Evolutionary conservation across 352 stramenopile genomes (phyloP).

Genomic region (Elongisporangium senticosum): DNA sequence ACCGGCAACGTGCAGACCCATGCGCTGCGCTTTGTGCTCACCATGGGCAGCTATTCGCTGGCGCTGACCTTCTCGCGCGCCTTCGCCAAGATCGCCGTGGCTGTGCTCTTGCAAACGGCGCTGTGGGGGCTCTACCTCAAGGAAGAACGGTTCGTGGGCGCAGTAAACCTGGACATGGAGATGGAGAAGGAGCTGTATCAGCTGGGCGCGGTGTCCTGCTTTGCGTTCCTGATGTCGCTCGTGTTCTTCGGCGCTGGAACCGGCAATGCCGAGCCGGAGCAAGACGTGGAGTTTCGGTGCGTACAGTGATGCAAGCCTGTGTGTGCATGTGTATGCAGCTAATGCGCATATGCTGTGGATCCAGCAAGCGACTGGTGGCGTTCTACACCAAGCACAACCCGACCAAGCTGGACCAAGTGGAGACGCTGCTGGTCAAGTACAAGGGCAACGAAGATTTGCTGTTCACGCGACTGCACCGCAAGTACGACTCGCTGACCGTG

Average conservation of each 20-base stretch:
- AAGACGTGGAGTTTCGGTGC: neutral
- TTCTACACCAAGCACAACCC: slow-evolving; percentile 81
- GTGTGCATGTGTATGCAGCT: slow-evolving; percentile 3
- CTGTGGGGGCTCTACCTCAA: slow-evolving; percentile 45
- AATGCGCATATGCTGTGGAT: neutral
- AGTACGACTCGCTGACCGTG: slow-evolving; percentile 65
- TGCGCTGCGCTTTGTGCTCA: slow-evolving; percentile 52
- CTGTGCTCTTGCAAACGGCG: slow-evolving; percentile 45
- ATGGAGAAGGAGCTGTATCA: slow-evolving; percentile 44
- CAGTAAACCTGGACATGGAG: slow-evolving; percentile 22
- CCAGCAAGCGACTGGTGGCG: slow-evolving; percentile 37
- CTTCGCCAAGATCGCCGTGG: slow-evolving; percentile 36
- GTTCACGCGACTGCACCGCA: slow-evolving; percentile 67
- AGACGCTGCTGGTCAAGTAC: slow-evolving; percentile 69
- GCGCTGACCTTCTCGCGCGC: slow-evolving; percentile 27
- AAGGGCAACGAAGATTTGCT: slow-evolving; percentile 72
- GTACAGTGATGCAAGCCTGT: neutral
- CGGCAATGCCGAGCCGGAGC: slow-evolving; percentile 19
- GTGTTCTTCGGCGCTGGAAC: slow-evolving; percentile 37
- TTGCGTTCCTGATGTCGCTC: slow-evolving; percentile 35
- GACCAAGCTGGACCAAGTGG: slow-evolving; percentile 52
- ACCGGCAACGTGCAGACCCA: slow-evolving; percentile 42
- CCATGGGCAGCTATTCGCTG: slow-evolving; percentile 44
- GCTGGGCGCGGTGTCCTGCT: slow-evolving; percentile 32
- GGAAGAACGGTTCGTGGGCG: slow-evolving; percentile 23